Evolutionary conservation across 345 rosid species (phyloP), one percentile per base, ranked within the genome.

Genomic region (Trapa incisa): DNA sequence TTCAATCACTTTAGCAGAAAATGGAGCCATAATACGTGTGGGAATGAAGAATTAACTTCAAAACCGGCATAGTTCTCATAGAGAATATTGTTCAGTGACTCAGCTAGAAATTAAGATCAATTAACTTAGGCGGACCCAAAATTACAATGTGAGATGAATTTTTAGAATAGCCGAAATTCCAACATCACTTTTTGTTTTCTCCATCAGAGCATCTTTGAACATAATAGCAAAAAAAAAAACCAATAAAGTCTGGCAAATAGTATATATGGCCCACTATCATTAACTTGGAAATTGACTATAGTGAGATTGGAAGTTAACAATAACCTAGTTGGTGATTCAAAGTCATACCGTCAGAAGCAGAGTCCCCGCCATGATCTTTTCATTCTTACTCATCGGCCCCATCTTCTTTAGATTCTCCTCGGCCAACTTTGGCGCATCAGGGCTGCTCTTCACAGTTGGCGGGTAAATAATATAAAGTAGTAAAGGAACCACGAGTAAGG

Each of bases 391-490:
- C 97, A 95, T 89, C 3, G 98, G 96, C 15, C 99, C 98, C 99
- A 91, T 95, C 71, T 85, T 95, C 77, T 84, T 94, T 69, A 95
- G 73, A 73, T 68, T 87, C 78, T 95, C 96, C 83, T 65, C 75
- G 1, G 99, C 99, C 76, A 91, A 77, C 74, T 85, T 87, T 2
- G 99, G 99, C 0, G 99, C 99, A 81, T 95, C 99, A 3, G 98
- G 99, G 67, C 99, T 95, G 68, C 77, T 84, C 78, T 95, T 95
- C 58, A 95, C 90, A 0, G 89, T 75, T 0, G 99, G 99, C 14
- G 99, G 99, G 71, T 89, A 95, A 41, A 95, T 74, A 52, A 95
- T 8, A 68, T 95, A 95, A 73, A 95, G 80, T 68, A 91, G 64
- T 71, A 87, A 71, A 5, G 99, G 99, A 7, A 95, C 97, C 33